Percentiles rank a stretch among this genome's conserved stretches.
Conservation (phyloP, 768 basidiomycete genomes). For the Mrakia gelida region DNA sequence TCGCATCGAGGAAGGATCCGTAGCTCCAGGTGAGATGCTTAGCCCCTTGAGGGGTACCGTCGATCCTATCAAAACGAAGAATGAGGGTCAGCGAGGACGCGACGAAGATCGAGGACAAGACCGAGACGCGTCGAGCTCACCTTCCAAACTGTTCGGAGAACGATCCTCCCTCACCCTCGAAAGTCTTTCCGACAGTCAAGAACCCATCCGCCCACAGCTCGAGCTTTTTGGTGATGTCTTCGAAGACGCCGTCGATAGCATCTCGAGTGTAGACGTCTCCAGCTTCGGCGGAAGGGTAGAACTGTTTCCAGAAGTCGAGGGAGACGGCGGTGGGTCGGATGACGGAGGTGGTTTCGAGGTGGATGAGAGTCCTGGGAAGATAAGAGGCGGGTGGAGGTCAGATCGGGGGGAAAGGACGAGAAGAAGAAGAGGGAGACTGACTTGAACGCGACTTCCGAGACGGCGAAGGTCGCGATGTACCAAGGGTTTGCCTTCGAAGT, state of each 20-base stretch:
- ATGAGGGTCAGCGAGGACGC: not conserved
- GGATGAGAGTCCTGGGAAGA: not conserved
- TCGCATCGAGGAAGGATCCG: conserved; percentile 18
- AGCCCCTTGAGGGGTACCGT: conserved; percentile 25
- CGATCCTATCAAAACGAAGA: not conserved
- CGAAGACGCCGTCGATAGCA: not conserved
- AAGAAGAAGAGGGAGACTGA: not conserved
- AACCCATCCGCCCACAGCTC: conserved; percentile 19
- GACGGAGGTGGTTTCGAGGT: not conserved
- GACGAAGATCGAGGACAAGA: not conserved
- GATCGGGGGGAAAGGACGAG: not conserved
- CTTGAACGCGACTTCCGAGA: conserved; percentile 17
- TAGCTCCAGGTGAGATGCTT: conserved; percentile 30
- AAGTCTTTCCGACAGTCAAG: conserved; percentile 15
- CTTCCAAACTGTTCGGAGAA: conserved; percentile 29
- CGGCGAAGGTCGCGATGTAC: conserved; percentile 34
- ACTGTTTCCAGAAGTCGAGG: conserved; percentile 25
- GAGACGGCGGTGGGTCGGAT: conserved; percentile 16
- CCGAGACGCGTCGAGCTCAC: not conserved
- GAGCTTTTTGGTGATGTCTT: not conserved
- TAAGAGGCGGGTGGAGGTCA: not conserved
- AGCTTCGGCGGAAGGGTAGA: not conserved
- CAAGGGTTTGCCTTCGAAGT: conserved; percentile 43
- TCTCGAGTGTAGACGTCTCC: not conserved
- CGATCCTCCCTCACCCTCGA: conserved; percentile 5